Base-by-base conservation (phyloP, 1,284 basidiomycete genomes). In the Cutaneotrichosporon sp. region DNA sequence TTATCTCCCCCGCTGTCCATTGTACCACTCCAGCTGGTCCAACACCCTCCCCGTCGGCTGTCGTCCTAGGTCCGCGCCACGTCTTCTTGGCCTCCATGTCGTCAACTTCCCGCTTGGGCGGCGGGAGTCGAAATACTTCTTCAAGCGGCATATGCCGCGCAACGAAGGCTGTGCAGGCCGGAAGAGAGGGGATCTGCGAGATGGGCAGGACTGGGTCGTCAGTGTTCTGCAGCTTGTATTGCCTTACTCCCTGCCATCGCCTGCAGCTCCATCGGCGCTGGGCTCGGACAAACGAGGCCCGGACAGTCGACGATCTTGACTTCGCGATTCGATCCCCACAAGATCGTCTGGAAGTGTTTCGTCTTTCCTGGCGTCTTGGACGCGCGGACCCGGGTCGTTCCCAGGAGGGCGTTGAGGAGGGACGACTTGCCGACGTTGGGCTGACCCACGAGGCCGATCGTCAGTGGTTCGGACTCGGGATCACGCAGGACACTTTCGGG, bases 301-400 rank as follows among this genome's bases (percentile, higher is more conserved):
- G 88, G 88, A 60, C 89, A 91, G 70, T 91, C 88, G 31, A 89
- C 88, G 25, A 92, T 80, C 44, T 86, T 84, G 54, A 93, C 80
- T 56, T 88, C 84, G 2, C 79, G 75, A 41, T 85, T 88, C 14
- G 29, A 38, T 3, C 69, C 71, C 87, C 86, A 92, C 70, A 86
- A 92, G 45, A 90, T 80, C 0, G 91, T 93, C 71, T 94, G 90
- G 68, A 90, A 92, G 68, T 98, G 96, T 72, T 99, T 99, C 27
- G 96, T 99, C 76, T 98, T 97, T 61, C 96, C 93, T 0, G 96
- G 96, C 0, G 94, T 98, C 0, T 92, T 84, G 3, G 93, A 97
- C 9, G 97, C 94, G 64, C 90, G 94, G 57, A 97, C 94, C 80
- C 93, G 96, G 78, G 97, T 97, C 41, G 79, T 72, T 16, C 80